phyloP scores from a whole-genome alignment of 2,329 filamentous ascomycete genomes.

The Macrophomina phaseolina region DNA sequence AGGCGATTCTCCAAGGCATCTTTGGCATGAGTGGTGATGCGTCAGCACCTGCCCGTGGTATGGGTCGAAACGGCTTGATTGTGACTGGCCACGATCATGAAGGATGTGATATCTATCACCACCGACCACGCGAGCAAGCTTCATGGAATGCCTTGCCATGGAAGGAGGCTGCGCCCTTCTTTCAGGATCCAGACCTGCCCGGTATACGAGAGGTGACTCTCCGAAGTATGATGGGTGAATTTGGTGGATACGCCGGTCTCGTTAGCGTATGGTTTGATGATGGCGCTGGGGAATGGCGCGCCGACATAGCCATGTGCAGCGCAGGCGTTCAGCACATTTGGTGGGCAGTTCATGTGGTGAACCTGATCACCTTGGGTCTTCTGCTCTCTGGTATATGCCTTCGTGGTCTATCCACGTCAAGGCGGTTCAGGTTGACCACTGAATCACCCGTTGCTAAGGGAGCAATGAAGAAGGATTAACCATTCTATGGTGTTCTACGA shows the following conservation, averaged over 20 bases:
- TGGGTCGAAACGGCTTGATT: slow-evolving; percentile 76
- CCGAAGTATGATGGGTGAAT: slow-evolving; percentile 98
- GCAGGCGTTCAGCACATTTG: slow-evolving; percentile 89
- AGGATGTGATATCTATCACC: slow-evolving; percentile 90
- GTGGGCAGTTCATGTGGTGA: slow-evolving; percentile 86
- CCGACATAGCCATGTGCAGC: slow-evolving; percentile 78
- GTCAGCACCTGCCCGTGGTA: slow-evolving; percentile 64
- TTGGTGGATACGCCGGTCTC: slow-evolving; percentile 87
- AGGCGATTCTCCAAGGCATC: slow-evolving; percentile 78
- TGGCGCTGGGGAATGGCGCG: slow-evolving; percentile 72
- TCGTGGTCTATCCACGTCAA: background rate
- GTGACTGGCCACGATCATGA: slow-evolving; percentile 95
- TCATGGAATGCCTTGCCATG: slow-evolving; percentile 30
- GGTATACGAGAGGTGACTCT: slow-evolving; percentile 89
- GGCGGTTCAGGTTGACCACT: background rate
- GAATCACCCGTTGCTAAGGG: background rate
- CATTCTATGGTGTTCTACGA: background rate
- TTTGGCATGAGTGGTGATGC: slow-evolving; percentile 75
- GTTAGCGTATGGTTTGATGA: slow-evolving; percentile 89
- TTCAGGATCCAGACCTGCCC: slow-evolving; percentile 49
- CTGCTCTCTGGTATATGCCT: slow-evolving; percentile 31
- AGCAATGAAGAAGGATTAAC: slow-evolving; percentile 3
- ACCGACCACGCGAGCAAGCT: slow-evolving; percentile 36
- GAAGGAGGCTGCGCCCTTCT: slow-evolving; percentile 26
- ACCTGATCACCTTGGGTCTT: slow-evolving; percentile 57